phyloP scores from a whole-genome alignment of 2,329 filamentous ascomycete genomes.

The Aspergillus sp. region DNA sequence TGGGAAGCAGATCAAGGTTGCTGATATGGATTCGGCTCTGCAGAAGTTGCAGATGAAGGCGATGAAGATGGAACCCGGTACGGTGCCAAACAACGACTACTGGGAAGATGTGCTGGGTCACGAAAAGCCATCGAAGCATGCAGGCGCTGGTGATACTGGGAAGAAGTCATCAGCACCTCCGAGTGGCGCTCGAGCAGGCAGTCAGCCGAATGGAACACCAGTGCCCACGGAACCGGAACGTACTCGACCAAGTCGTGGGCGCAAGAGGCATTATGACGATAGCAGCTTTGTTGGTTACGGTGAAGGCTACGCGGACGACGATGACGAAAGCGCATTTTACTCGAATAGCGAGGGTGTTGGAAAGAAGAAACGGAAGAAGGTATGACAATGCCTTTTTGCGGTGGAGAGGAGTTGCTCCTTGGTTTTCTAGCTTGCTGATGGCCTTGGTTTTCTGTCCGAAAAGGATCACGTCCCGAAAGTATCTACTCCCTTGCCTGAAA shows the following conservation, averaged over 20 bases:
- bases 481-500: conserved; percentile 34
- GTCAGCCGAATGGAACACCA: conserved; percentile 23
- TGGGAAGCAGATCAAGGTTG: conserved; percentile 42
- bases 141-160: conserved; percentile 19
- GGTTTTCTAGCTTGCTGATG: conserved; percentile 4
- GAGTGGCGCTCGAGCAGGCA: conserved; percentile 16
- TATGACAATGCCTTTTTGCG: conserved; percentile 16
- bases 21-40: conserved; percentile 37
- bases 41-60: conserved; percentile 38
- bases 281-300: conserved; percentile 49
- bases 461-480: conserved; percentile 40
- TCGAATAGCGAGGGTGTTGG: conserved; percentile 39
- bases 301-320: conserved; percentile 47
- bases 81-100: conserved; percentile 41
- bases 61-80: conserved; percentile 45
- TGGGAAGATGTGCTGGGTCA: conserved; percentile 48
- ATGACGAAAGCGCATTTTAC: conserved; percentile 39
- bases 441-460: conserved; percentile 7
- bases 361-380: conserved; percentile 48
- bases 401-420: too few relatives aligned
- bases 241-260: conserved; percentile 39
- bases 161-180: conserved; percentile 25
- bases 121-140: conserved; percentile 39
- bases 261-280: conserved; percentile 48
- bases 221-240: conserved; percentile 29